Conservation (phyloP, 2,329 filamentous ascomycete genomes). For the Fusarium lateritium region DNA sequence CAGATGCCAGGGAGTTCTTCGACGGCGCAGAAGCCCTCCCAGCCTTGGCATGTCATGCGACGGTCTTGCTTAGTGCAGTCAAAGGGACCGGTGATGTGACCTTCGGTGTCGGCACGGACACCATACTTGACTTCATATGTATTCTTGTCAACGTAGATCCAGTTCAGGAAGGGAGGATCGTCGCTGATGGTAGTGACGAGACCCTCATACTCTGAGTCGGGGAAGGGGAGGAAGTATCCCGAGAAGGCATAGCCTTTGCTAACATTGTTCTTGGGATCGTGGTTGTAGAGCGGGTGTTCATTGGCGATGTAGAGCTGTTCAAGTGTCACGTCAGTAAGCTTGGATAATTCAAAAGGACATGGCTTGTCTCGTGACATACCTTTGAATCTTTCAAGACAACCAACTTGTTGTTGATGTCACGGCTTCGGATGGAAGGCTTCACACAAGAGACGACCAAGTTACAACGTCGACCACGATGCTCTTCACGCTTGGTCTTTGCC, state of each 20-base stretch:
- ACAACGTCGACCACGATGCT: constrained; percentile 64
- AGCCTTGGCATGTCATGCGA: constrained; percentile 63
- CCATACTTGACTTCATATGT: constrained; percentile 65
- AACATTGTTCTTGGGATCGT: constrained; percentile 56
- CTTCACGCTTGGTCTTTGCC: constrained; percentile 61
- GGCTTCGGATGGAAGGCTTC: constrained; percentile 61
- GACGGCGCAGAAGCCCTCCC: constrained; percentile 66
- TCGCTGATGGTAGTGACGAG: constrained; percentile 65
- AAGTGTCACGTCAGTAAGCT: constrained; percentile 1
- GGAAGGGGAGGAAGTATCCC: constrained; percentile 71
- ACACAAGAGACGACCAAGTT: constrained; percentile 63
- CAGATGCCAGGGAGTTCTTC: constrained; percentile 59
- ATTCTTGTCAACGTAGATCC: constrained; percentile 63
- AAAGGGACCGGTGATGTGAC: constrained; percentile 63
- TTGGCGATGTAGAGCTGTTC: constrained; percentile 51
- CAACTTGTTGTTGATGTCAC: constrained; percentile 60
- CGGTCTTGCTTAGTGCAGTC: constrained; percentile 68
- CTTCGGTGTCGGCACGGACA: constrained; percentile 59
- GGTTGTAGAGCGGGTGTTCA: constrained; percentile 47
- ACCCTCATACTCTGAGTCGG: constrained; percentile 63
- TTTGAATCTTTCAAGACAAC: constrained; percentile 62
- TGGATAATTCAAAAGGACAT: background rate
- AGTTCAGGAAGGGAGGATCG: constrained; percentile 65
- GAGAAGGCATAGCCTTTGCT: constrained; percentile 68
- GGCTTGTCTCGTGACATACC: constrained; percentile 42